Evolutionary conservation across 805 yeast genomes (phyloP), one percentile per base, ranked within the genome.

Genomic region (Nakazawaea wickerhamii): DNA sequence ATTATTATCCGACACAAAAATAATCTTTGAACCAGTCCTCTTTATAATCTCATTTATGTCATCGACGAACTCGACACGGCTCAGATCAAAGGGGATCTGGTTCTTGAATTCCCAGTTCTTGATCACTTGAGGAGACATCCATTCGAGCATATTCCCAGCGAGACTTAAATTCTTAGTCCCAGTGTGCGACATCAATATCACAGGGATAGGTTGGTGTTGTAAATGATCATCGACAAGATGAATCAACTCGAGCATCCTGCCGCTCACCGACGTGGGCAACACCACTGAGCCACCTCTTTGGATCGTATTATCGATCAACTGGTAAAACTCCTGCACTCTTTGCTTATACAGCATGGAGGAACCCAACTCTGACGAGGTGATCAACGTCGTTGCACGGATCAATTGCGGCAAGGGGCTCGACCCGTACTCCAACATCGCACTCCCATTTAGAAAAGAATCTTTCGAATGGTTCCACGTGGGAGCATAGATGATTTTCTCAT

Each of bases 381-480:
- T 78, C 41, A 93, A 65, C 1, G 93, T 85, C 1, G 95, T 81
- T 2, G 98, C 96, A 56, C 95, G 70, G 48, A 75, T 54, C 22
- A 90, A 65, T 31, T 75, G 73, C 1, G 85, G 70, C n/a, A 79
- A 63, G 1, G 88, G 79, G n/a, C 31, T 30, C 32, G 69, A 76
- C 9, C 89, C 88, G 22, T 37, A 37, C 26, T 43, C 45, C 11
- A 38, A 21, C 15, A 85, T 60, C 18, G 71, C 70, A 4, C 93
- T 84, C 22, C 89, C 81, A 48, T 82, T 84, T 40, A 93, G 63
- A 51, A 89, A 89, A 0, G 86, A 74, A 55, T 91, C 98, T 50
- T 79, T 80, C 1, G 97, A 81, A 57, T 93, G 98, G 59, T 90
- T 91, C 98, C 98, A 93, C 35, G 84, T 79, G 2, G 93, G 89